Evolutionary conservation across 495 filamentous ascomycete genomes (phyloP).

Genomic region (Penicillium daleae): DNA sequence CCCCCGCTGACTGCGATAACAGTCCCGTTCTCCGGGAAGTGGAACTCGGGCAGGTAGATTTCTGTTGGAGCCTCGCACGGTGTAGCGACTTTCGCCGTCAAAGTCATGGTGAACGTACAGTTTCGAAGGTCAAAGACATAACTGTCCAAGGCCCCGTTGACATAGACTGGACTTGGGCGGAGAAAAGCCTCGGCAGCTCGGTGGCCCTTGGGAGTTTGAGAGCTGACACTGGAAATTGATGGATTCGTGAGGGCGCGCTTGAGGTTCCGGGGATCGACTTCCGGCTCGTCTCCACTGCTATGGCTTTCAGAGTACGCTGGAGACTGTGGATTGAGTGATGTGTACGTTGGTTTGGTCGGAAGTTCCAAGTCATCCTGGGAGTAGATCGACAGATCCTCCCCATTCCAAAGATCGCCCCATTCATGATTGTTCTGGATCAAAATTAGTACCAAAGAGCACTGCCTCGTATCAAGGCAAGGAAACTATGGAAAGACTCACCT

Average conservation of each 20-base stretch:
- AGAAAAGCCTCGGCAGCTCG: conserved; percentile 92
- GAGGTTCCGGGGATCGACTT: conserved; percentile 70
- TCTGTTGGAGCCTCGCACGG: conserved; percentile 71
- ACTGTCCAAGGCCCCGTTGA: conserved; percentile 65
- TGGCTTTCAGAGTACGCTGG: conserved; percentile 63
- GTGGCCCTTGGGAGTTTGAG: conserved; percentile 65
- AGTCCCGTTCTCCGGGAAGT: conserved; percentile 78
- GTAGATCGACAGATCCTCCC: conserved; percentile 91
- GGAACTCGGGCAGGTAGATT: conserved; percentile 88
- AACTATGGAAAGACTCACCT: conserved; percentile 49
- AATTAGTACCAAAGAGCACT: not conserved
- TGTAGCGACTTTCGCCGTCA: conserved; percentile 57
- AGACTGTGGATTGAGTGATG: conserved; percentile 50
- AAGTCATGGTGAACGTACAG: conserved; percentile 70
- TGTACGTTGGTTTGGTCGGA: conserved; percentile 36
- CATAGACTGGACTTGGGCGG: conserved; percentile 78
- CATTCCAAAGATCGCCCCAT: conserved; percentile 96
- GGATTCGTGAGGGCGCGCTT: conserved; percentile 71
- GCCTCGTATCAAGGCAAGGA: not conserved
- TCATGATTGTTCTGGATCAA: conserved; percentile 73
- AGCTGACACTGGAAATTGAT: conserved; percentile 65
- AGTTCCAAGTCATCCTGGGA: conserved; percentile 79
- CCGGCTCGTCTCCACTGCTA: conserved; percentile 55
- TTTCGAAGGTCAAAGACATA: conserved; percentile 80
- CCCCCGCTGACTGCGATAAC: conserved; percentile 77